Base-by-base conservation (phyloP, 345 rosid genomes). In the Limnanthes douglasii region DNA sequence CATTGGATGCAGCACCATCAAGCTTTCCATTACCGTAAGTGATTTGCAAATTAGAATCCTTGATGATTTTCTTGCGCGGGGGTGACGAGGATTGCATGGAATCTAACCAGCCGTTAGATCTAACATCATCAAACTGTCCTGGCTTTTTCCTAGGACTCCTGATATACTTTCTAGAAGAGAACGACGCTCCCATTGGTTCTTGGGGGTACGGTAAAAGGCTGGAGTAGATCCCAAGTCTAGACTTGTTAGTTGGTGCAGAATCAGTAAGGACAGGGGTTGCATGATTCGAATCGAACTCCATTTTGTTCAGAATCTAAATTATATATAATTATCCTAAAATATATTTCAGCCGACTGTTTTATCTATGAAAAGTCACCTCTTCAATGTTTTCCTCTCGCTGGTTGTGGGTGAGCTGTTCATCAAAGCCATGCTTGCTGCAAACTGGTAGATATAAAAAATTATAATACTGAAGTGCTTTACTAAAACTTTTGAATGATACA, bases 11-110 rank as follows among this genome's bases (percentile, higher is more conserved):
- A n/a, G n/a, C n/a, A n/a, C n/a, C n/a, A n/a, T n/a, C n/a, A n/a
- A n/a, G n/a, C n/a, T n/a, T n/a, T n/a, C n/a, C n/a, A n/a, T n/a
- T n/a, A n/a, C n/a, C n/a, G n/a, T n/a, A n/a, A 41, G 66, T 61
- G 41, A 51, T 49, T 21, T 78, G 93, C 2, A 62, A 11, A 32
- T 22, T 67, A 41, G 71, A 63, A 48, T 68, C 78, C 62, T 66
- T 77, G 25, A 68, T 51, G 11, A 72, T 54, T 56, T 69, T 84
- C 64, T 84, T 90, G 16, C 82, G 85, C 21, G 98, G 94, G 29
- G 98, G 98, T 5, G 95, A 90, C 0, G 98, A 90, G 3, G 98
- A 78, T 37, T 63, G 79, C 98, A 90, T 90, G 8, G 94, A 84
- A 21, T 90, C 95, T 4, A 90, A 58, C 92, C 95, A 90, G 10